Percentiles rank a stretch among this genome's conserved stretches.
Conservation (phyloP, 176 grass and related monocot species). For the Bromus sterilis region DNA sequence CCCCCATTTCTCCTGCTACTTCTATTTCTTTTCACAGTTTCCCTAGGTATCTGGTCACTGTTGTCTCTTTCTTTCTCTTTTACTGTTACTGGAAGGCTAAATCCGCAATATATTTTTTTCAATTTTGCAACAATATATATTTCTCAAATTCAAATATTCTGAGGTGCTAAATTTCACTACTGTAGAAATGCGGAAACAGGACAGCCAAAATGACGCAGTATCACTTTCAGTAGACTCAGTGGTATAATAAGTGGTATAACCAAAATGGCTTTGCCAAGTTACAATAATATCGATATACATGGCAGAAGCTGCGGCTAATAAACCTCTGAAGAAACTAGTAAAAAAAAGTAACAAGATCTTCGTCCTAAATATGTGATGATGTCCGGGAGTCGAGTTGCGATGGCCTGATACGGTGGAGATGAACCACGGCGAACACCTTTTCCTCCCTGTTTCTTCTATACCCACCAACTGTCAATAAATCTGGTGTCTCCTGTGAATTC, state of each 20-base stretch:
- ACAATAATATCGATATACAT: constrained; percentile 24
- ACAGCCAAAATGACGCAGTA: neutral
- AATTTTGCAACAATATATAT: neutral
- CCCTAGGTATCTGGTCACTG: neutral
- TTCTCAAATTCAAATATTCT: neutral
- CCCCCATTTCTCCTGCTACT: neutral
- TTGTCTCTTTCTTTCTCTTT: neutral
- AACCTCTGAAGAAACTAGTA: constrained; percentile 3
- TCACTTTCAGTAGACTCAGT: neutral
- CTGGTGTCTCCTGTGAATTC: constrained; percentile 16
- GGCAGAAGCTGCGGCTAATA: constrained; percentile 12
- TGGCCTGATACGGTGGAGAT: neutral
- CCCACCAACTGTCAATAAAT: constrained; percentile 19
- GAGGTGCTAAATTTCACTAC: neutral
- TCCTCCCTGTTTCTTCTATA: constrained; percentile 22
- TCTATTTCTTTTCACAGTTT: neutral
- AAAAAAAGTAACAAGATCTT: constrained; percentile 7
- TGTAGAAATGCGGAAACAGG: neutral
- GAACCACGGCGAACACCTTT: constrained; percentile 1
- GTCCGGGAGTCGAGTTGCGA: constrained; percentile 1
- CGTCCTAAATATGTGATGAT: neutral
- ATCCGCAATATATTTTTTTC: neutral
- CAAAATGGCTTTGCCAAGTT: neutral
- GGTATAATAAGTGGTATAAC: neutral
- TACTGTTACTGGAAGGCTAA: neutral